Conservation (phyloP, 2,329 filamentous ascomycete species). For the Blumeria hordei region DNA sequence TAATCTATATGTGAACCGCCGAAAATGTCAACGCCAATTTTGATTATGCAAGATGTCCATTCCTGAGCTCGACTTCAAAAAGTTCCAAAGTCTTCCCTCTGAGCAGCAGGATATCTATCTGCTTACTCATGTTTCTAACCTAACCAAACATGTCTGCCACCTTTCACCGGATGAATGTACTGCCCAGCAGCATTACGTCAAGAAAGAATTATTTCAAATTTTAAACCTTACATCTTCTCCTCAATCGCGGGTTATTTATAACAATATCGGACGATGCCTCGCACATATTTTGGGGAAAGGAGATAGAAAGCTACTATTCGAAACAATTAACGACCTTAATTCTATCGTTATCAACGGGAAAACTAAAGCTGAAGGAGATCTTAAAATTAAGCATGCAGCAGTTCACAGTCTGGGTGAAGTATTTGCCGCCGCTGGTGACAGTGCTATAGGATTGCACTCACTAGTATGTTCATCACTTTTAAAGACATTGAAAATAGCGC, state of each 20-base stretch:
- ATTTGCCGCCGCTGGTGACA: constrained; percentile 81
- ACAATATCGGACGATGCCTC: constrained; percentile 68
- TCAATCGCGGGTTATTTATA: constrained; percentile 70
- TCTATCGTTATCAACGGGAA: constrained; percentile 50
- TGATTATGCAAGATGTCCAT: background rate
- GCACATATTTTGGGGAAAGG: constrained; percentile 63
- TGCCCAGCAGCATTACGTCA: constrained; percentile 72
- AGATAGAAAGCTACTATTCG: constrained; percentile 77
- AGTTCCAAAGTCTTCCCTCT: constrained; percentile 67
- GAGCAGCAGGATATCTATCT: constrained; percentile 94
- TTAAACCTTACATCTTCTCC: constrained; percentile 59
- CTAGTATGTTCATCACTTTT: constrained; percentile 47
- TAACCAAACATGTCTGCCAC: constrained; percentile 55
- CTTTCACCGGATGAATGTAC: constrained; percentile 62
- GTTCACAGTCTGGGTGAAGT: constrained; percentile 70
- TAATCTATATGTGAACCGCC: too few relatives aligned
- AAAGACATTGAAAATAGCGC: constrained; percentile 57
- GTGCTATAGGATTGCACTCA: constrained; percentile 61
- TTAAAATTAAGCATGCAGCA: constrained; percentile 65
- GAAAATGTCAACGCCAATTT: too few relatives aligned
- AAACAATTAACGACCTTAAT: constrained; percentile 77
- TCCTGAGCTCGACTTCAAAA: constrained; percentile 68
- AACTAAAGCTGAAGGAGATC: constrained; percentile 47
- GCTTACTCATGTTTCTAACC: constrained; percentile 62
- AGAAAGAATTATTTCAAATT: constrained; percentile 85